Conservation (phyloP, 225 moss, liverwort and hornwort species). For the Sphagnum tenellum region DNA sequence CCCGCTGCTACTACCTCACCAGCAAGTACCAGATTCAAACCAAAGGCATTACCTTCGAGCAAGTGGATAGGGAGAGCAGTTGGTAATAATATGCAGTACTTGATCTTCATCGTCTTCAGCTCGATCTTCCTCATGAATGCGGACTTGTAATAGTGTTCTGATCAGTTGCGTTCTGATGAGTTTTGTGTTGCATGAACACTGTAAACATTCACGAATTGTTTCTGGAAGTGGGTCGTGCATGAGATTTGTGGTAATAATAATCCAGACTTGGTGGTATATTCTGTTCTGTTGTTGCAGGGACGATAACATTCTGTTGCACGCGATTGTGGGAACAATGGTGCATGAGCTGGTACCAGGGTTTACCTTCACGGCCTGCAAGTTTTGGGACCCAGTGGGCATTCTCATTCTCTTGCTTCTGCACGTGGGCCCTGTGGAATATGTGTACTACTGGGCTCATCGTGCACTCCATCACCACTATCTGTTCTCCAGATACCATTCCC, state of each 20-base stretch:
- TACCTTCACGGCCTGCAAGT: constrained; percentile 23
- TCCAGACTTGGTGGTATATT: background rate
- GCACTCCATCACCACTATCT: constrained; percentile 64
- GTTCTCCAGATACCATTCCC: constrained; percentile 71
- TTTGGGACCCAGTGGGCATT: constrained; percentile 40
- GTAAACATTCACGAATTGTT: too few species aligned
- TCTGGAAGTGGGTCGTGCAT: too few species aligned
- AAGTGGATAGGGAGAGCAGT: constrained; percentile 49
- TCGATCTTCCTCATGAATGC: too few species aligned
- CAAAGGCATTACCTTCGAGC: constrained; percentile 43
- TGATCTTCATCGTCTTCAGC: too few species aligned
- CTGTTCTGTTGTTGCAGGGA: constrained; percentile 31
- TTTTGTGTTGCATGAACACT: too few species aligned
- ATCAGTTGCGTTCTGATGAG: too few species aligned
- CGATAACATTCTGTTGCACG: constrained; percentile 32
- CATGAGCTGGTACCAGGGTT: constrained; percentile 25
- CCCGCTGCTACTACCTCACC: constrained; percentile 31
- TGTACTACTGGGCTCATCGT: constrained; percentile 79
- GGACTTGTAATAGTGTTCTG: too few species aligned
- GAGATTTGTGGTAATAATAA: background rate
- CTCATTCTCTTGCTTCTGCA: constrained; percentile 47
- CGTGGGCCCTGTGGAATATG: constrained; percentile 53
- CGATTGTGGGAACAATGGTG: constrained; percentile 23
- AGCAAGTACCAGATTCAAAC: constrained; percentile 51
- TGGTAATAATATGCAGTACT: constrained; percentile 20